phyloP scores from a whole-genome alignment of 257 asterid genomes.

The Petrea volubilis region DNA sequence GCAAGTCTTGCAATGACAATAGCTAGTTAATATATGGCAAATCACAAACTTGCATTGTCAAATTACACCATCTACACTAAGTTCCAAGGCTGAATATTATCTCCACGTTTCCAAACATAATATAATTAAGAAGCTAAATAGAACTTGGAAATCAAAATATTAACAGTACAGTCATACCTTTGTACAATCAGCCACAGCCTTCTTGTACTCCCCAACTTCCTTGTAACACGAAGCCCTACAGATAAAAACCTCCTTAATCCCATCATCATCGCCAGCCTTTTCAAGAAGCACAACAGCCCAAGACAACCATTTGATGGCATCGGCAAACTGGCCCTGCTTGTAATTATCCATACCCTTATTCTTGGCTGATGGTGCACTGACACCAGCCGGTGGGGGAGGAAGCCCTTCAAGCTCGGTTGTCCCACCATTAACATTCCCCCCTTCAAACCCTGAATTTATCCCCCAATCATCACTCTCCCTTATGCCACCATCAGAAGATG shows the following conservation, averaged over 20 bases:
- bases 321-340: conserved; percentile 92
- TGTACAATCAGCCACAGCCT: conserved; percentile 99
- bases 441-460: conserved; percentile 46
- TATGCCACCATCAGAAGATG: conserved; percentile 30
- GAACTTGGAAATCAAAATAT: background rate
- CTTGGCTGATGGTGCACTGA: conserved; percentile 73
- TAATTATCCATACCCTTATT: conserved; percentile 40
- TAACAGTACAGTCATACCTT: conserved; percentile 48
- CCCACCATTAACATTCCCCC: conserved; percentile 50
- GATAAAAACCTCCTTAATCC: conserved; percentile 40
- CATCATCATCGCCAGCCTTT: conserved; percentile 56
- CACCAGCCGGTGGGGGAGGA: conserved; percentile 90
- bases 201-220: conserved; percentile 98
- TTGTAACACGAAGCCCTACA: conserved; percentile 91
- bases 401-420: conserved; percentile 94
- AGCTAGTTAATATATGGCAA: no score
- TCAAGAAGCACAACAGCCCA: conserved; percentile 64
- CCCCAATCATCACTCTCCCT: conserved; percentile 67
- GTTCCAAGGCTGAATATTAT: background rate
- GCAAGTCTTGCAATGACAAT: no score
- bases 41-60: no score
- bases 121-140: background rate
- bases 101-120: background rate
- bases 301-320: conserved; percentile 92
- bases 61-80: background rate